Percentiles rank a stretch among this genome's conserved stretches.
Evolutionary conservation across 2,329 filamentous ascomycete species (phyloP).

Genomic region (Talaromyces sp.): DNA sequence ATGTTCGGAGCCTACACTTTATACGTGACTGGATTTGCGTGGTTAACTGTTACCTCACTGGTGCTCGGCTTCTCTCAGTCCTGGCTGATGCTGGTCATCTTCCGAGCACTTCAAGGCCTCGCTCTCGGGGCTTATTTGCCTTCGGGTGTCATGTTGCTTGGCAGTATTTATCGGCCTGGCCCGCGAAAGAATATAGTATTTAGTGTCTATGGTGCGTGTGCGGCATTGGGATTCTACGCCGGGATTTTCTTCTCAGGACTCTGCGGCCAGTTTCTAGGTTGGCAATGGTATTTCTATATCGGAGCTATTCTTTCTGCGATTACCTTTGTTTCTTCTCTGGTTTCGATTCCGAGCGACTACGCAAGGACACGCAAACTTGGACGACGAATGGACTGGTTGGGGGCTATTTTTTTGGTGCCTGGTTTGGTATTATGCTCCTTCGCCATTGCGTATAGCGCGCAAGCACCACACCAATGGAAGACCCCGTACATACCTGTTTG

Average conservation of each 20-base stretch:
- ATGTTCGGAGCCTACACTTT: constrained; percentile 58
- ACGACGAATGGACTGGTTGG: constrained; percentile 36
- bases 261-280: constrained; percentile 54
- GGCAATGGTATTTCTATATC: constrained; percentile 57
- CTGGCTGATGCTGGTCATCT: constrained; percentile 56
- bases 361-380: constrained; percentile 23
- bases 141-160: constrained; percentile 57
- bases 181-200: constrained; percentile 61
- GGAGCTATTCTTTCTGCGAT: constrained; percentile 57
- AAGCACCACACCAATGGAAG: constrained; percentile 59
- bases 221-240: constrained; percentile 45
- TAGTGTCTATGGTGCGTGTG: constrained; percentile 53
- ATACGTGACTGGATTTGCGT: constrained; percentile 56
- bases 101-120: constrained; percentile 61
- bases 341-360: constrained; percentile 17
- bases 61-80: constrained; percentile 21
- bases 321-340: background rate
- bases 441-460: constrained; percentile 69
- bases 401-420: constrained; percentile 54
- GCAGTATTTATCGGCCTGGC: constrained; percentile 48
- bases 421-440: constrained; percentile 69
- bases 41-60: constrained; percentile 40
- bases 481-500: constrained; percentile 59
- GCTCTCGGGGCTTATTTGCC: constrained; percentile 60
- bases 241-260: constrained; percentile 65